Conservation (phyloP, 495 filamentous ascomycete species). For the Penicillium pulvis region DNA sequence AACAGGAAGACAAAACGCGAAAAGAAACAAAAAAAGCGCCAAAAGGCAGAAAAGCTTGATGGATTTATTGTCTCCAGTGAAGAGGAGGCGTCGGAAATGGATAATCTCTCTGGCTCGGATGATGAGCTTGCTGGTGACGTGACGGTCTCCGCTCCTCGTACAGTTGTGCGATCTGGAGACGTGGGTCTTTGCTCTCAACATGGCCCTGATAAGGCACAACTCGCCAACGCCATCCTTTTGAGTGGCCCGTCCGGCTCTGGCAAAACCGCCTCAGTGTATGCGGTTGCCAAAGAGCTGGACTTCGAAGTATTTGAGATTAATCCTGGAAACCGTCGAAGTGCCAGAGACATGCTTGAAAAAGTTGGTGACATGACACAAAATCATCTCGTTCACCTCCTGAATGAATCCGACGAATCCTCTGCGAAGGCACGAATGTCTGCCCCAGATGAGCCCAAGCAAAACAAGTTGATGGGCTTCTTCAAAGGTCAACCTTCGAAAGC, state of each 20-base stretch:
- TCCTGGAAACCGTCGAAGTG: slow-evolving; percentile 75
- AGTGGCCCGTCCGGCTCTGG: slow-evolving; percentile 91
- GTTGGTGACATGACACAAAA: slow-evolving; percentile 97
- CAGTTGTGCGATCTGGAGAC: slow-evolving; percentile 64
- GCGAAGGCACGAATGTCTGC: slow-evolving; percentile 15
- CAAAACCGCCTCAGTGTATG: slow-evolving; percentile 91
- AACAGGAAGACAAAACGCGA: slow-evolving; percentile 47
- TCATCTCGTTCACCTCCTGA: slow-evolving; percentile 73
- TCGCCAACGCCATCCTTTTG: slow-evolving; percentile 69
- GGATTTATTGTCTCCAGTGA: slow-evolving; percentile 86
- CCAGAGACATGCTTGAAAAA: slow-evolving; percentile 85
- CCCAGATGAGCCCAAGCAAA: slow-evolving; percentile 65
- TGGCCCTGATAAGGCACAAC: slow-evolving; percentile 43
- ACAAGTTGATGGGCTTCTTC: slow-evolving; percentile 83
- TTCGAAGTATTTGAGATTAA: slow-evolving; percentile 98
- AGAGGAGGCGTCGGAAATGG: slow-evolving; percentile 76
- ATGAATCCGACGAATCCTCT: slow-evolving; percentile 28
- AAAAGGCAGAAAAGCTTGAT: slow-evolving; percentile 70
- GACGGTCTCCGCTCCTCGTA: slow-evolving; percentile 52
- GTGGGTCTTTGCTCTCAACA: slow-evolving; percentile 34
- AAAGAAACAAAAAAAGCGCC: slow-evolving; percentile 63
- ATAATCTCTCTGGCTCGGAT: slow-evolving; percentile 68
- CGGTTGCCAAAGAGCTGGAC: slow-evolving; percentile 91
- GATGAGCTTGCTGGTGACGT: slow-evolving; percentile 49
- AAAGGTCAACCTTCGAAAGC: slow-evolving; percentile 44